Conservation (phyloP, 1,284 basidiomycete species). For the Heterobasidion occidentale region DNA sequence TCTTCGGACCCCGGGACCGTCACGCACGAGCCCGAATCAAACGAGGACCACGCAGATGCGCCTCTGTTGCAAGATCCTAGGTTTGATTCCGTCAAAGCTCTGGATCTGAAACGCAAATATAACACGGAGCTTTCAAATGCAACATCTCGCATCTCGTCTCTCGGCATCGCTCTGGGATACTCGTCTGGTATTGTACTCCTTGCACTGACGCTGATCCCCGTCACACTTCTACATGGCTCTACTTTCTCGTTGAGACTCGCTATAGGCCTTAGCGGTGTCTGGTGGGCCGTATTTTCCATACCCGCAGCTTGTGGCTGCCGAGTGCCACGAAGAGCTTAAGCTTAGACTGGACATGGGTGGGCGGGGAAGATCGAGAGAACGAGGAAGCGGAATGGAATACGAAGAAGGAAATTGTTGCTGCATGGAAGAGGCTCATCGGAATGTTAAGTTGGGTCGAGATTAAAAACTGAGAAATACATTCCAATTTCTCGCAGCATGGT, state of each 20-base stretch:
- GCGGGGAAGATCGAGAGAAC: slow-evolving; percentile 5
- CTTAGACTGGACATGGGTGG: slow-evolving; percentile 9
- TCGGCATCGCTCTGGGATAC: slow-evolving; percentile 82
- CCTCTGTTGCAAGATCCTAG: slow-evolving; percentile 3
- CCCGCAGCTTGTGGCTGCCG: slow-evolving; percentile 73
- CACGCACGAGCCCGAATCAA: slow-evolving; percentile 11
- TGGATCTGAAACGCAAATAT: slow-evolving; percentile 26
- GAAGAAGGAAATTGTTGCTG: slow-evolving; percentile 42
- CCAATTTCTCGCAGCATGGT: slow-evolving; percentile 84
- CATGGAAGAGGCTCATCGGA: slow-evolving; percentile 59
- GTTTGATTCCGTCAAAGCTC: slow-evolving; percentile 6
- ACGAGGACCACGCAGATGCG: slow-evolving; percentile 4
- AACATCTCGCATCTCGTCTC: slow-evolving; percentile 74
- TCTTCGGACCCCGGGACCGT: slow-evolving; percentile 12
- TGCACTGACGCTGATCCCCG: slow-evolving; percentile 65
- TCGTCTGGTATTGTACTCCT: slow-evolving; percentile 67
- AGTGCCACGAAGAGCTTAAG: slow-evolving; percentile 15
- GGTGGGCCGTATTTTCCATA: slow-evolving; percentile 80
- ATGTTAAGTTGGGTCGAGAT: slow-evolving; percentile 71
- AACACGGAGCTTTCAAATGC: slow-evolving; percentile 52
- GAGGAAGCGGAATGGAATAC: slow-evolving; percentile 32
- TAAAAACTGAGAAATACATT: slow-evolving; percentile 76
- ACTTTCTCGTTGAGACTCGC: slow-evolving; percentile 72
- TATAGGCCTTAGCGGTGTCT: slow-evolving; percentile 72
- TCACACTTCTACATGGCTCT: slow-evolving; percentile 57